Evolutionary conservation across 2,329 filamentous ascomycete genomes (phyloP).

Genomic region (Phaeosphaeria sp.): DNA sequence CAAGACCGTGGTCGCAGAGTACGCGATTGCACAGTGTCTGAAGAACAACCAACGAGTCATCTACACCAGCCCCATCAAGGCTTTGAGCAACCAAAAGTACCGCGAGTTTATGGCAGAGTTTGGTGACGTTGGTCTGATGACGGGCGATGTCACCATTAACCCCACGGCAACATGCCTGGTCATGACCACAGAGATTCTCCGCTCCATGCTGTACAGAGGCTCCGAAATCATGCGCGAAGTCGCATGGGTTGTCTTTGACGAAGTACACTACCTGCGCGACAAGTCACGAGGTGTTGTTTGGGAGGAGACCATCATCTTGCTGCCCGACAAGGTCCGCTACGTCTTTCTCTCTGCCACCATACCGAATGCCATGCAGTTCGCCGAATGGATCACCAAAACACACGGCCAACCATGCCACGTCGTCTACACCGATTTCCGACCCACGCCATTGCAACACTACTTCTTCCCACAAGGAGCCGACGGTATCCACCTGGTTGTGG

Average conservation of each 20-base stretch:
- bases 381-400: conserved; percentile 98
- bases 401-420: conserved; percentile 98
- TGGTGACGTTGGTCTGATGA: conserved; percentile 97
- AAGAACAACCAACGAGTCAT: conserved; percentile 98
- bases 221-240: conserved; percentile 99
- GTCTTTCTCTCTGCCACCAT: conserved; percentile 98
- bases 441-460: conserved; percentile 95
- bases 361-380: conserved; percentile 98
- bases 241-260: conserved; percentile 97
- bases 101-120: conserved; percentile 95
- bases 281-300: conserved; percentile 94
- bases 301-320: conserved; percentile 98
- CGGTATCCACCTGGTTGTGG: conserved; percentile 91
- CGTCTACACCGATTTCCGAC: conserved; percentile 97
- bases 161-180: conserved; percentile 96
- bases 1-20: conserved; percentile 98
- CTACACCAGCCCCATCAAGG: conserved; percentile 99
- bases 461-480: conserved; percentile 94
- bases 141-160: conserved; percentile 98
- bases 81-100: conserved; percentile 98
- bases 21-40: conserved; percentile 95
- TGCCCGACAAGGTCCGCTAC: conserved; percentile 98
- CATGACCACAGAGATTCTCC: conserved; percentile 99
- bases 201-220: conserved; percentile 96
- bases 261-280: conserved; percentile 98